Evolutionary conservation across 1,284 basidiomycete species (phyloP), one percentile per base, ranked within the genome.

Genomic region (Ganoderma boninense): DNA sequence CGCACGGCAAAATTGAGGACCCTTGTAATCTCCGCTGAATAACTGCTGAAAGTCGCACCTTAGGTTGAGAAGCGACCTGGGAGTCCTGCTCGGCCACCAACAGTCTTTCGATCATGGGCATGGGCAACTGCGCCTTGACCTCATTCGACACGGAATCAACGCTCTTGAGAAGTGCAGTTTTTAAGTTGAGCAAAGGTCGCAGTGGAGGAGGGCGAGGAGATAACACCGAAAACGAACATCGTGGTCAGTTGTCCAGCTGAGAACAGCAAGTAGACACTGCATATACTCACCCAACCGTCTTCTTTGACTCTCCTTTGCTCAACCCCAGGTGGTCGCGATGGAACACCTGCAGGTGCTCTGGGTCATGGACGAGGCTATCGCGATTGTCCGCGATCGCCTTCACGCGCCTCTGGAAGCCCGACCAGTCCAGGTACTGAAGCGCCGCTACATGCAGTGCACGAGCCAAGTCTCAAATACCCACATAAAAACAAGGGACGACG

Each of bases 361-460:
- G 78, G 77, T 98, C 97, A 64, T 93, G 89, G 1, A 87, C 77
- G 64, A 97, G 84, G 75, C 95, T 92, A 56, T 92, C 88, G 8
- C 82, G 80, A 62, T 87, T 84, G 20, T 84, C 84, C 16, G 85
- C 79, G 14, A 97, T 80, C 40, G 84, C 84, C 56, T 85, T 82
- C 40, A 95, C 80, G 79, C 97, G 98, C 71, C 83, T 85, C 64
- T 85, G 84, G 62, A 93, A 83, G 77, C 97, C 95, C 1, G 85
- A 82, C 74, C 90, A 89, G 72, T 95, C 93, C 44, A 97, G 83
- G 75, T 96, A 95, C 80, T 97, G 94, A 57, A 98, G 82, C 43
- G 86, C 80, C 52, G 84, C 93, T 93, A 69, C n/a, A 14, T 23
- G 29, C 20, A n/a, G n/a, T n/a, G n/a, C 23, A 11, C 59, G 20